Evolutionary conservation across 2,329 filamentous ascomycete species (phyloP), one percentile per base, ranked within the genome.

Genomic region (Penicillium rolfsii): DNA sequence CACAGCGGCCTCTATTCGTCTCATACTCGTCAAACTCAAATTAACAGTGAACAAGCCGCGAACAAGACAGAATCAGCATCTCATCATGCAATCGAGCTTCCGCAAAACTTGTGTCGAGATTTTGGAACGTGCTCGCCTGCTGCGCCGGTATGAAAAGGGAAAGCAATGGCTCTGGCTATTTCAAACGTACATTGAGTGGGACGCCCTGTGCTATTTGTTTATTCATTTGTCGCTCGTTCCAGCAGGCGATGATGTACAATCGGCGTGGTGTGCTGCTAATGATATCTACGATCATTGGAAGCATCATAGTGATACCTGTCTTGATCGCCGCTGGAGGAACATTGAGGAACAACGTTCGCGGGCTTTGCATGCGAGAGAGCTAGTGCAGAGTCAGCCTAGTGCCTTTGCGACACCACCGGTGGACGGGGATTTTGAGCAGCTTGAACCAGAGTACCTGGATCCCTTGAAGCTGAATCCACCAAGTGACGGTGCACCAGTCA

Each of bases 131-230:
- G 58, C 67, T 7, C 50, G 55, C 5, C 41, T 19, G 1, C 43
- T 72, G 6, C 55, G 64, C 26, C 30, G 45, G 4, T 61, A 66
- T 45, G 63, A 67, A 30, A 62, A 55, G 1, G 58, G 62, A 1
- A 57, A 49, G 35, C 58, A 58, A 19, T 69, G 66, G 67, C 41
- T 66, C 3, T 70, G 68, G 68, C 49, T 60, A 12, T 64, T 68
- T n/a, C 66, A 67, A 52, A 66, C 50, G 1, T 61, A 69, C 36
- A 24, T 67, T 5, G 66, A 70, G 30, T 68, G 67, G 66, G 68
- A 68, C 36, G 61, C 62, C 2, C 45, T 69, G 19, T 48, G 46
- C 2, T 63, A 62, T 50, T 41, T 70, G 8, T 55, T 66, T 1
- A 50, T 58, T 4, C 35, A 59, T 19, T 35, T 67, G 4, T 65